Evolutionary conservation across 768 basidiomycete genomes (phyloP).

Genomic region (Xerocomus potaroensis): DNA sequence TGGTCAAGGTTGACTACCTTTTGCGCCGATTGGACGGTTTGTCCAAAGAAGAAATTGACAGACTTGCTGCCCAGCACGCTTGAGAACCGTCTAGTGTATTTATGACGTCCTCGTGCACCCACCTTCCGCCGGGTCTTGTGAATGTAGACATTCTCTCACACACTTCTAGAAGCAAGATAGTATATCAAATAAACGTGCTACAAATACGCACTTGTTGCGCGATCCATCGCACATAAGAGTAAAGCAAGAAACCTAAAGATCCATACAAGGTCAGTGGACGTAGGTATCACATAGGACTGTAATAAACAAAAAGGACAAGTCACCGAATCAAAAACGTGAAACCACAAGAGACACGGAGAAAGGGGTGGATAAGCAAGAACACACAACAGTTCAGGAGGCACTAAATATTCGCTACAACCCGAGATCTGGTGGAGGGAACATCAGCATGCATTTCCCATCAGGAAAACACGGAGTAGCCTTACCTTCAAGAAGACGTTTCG

Average conservation of each 20-base stretch:
- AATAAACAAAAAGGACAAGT: conserved; percentile 4
- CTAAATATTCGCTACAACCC: conserved; percentile 38
- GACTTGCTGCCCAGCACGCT: conserved; percentile 33
- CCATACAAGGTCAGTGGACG: conserved; percentile 12
- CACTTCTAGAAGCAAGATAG: conserved; percentile 18
- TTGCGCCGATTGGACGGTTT: conserved; percentile 83
- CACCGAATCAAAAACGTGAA: conserved; percentile 4
- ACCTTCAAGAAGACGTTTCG: conserved; percentile 73
- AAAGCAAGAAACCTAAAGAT: conserved; percentile 24
- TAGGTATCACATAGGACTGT: conserved; percentile 18
- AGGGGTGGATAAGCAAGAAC: conserved; percentile 23
- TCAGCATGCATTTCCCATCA: conserved; percentile 23
- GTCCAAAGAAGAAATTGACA: conserved; percentile 74
- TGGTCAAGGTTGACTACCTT: conserved; percentile 94
- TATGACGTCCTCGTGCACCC: conserved; percentile 1
- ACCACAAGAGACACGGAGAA: conserved; percentile 8
- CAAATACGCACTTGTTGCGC: conserved; percentile 23
- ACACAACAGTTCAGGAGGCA: conserved; percentile 10
- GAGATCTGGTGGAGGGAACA: conserved; percentile 35
- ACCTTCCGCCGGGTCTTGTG: conserved; percentile 2
- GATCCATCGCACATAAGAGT: conserved; percentile 13
- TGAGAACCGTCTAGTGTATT: conserved; percentile 7
- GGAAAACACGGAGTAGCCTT: conserved; percentile 21
- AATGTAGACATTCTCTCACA: conserved; percentile 4
- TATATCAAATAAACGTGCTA: conserved; percentile 22